Base-by-base conservation (phyloP, 2,329 filamentous ascomycete genomes). In the Aspergillus sp. region DNA sequence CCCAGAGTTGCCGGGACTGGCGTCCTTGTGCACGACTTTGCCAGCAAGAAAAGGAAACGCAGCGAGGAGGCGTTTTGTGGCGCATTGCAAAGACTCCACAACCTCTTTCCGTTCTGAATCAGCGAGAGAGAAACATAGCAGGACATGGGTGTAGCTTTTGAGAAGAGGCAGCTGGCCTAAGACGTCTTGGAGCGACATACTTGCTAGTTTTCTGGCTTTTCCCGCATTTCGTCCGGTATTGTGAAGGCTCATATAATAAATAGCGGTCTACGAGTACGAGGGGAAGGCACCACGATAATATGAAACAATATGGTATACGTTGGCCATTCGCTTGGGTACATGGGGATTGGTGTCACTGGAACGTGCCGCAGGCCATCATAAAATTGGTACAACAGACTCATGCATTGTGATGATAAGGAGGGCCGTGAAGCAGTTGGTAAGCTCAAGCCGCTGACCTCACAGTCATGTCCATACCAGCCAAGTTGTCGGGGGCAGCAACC, bases 121-220 rank as follows among this genome's bases (percentile, higher is more conserved):
- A 5, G 54, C 12, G 3, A 66, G 41, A 2, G 64, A 33, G 49
- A 68, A 66, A 33, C 59, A 60, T 5, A 66, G 56, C n/a, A 63
- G 34, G 30, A 66, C 51, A 42, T 66, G 63, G 0, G 56, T 65
- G 51, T 68, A 68, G 40, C 55, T 62, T 41, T 66, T 63, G 12
- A 68, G 58, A 3, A 65, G 27, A 5, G 64, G 66, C 2, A 68
- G 56, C 34, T 68, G 66, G 22, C 64, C 66, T 9, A 68, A 53
- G 12, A 66, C 47, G 50, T 66, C 64, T 56, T 62, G 57, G n/a
- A 60, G 55, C 11, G 37, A 8, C 53, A 55, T 55, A 2, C 2
- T 55, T 34, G 22, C 22, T 37, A n/a, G 3, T 30, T 22, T 9
- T 34, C 30, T 33, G 2, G 6, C 41, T 24, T 9, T 30, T 1